Evolutionary conservation across 805 yeast species (phyloP), one percentile per base, ranked within the genome.

Genomic region (Naumovozyma castellii): DNA sequence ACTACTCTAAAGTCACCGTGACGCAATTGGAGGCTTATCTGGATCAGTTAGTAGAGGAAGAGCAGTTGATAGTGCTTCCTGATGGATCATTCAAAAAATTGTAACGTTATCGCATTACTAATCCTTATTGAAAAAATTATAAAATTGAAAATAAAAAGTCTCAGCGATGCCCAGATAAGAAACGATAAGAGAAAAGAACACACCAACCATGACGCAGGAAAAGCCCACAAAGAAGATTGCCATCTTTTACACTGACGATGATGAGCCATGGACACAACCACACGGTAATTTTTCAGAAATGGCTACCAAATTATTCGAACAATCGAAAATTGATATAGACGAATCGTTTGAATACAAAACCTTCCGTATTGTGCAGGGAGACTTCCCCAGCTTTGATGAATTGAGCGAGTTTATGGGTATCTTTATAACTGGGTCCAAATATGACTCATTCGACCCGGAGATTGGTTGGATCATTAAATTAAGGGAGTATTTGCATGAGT

Each of bases 351-450:
- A 54, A 19, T 56, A 50, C 35, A 37, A 36, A 4, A 40, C 51
- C 2, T 51, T 42, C 31, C 47, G 55, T 32, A 35, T 48, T 2
- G 43, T 41, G 30, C 34, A 47, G 10, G 43, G 42, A 9, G 50
- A 55, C 16, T 43, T 61, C n/a, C 66, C 66, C 2, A 28, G 36
- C 2, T 34, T 50, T 8, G 43, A 39, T 5, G 47, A 51, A 32
- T 36, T 53, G 22, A 43, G 16, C 15, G 18, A 18, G 4, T 50
- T 46, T 37, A 35, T 40, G 18, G 78, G 76, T 1, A 59, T 70
- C 16, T 44, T 69, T 5, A 49, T 73, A 25, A 72, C 76, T 6
- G 79, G 79, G 0, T 71, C 77, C 3, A 51, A 68, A 35, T 48
- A 64, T 30, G 78, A 73, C 45, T 55, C 73, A 2, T 72, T 68